phyloP scores from a whole-genome alignment of 1,284 basidiomycete species.

The Naganishia liquefaciens region DNA sequence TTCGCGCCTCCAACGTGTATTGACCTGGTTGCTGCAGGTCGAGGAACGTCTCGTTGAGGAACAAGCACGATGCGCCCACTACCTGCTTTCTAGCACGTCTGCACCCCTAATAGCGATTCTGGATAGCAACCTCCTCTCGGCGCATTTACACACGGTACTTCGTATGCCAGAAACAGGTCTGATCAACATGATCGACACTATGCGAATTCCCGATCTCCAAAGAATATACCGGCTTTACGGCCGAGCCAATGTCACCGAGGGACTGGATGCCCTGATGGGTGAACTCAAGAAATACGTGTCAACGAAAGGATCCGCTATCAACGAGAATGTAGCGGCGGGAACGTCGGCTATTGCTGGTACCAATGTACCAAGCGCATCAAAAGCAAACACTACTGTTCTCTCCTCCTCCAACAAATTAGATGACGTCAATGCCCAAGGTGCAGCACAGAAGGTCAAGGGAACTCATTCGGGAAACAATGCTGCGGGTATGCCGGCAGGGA shows the following conservation, averaged over 20 bases:
- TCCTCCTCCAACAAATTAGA: constrained; percentile 24
- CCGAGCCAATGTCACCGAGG: constrained; percentile 64
- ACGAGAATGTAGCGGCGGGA: constrained; percentile 58
- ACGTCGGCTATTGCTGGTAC: constrained; percentile 46
- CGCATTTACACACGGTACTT: constrained; percentile 75
- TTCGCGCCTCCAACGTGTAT: background rate
- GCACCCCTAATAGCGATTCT: constrained; percentile 72
- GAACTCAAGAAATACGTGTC: constrained; percentile 75
- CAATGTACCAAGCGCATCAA: constrained; percentile 13
- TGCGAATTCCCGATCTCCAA: constrained; percentile 73
- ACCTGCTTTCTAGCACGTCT: constrained; percentile 73
- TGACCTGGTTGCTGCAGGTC: constrained; percentile 60
- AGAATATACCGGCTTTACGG: constrained; percentile 78
- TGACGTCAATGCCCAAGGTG: constrained; percentile 16
- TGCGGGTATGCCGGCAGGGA: constrained; percentile 47
- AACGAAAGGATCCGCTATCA: constrained; percentile 77
- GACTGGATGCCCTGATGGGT: constrained; percentile 66
- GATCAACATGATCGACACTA: constrained; percentile 80
- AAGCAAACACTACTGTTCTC: constrained; percentile 25
- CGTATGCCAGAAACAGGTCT: constrained; percentile 82
- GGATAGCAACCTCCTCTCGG: constrained; percentile 72
- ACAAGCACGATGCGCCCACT: constrained; percentile 82
- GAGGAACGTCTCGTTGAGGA: constrained; percentile 83
- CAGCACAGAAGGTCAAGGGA: constrained; percentile 20
- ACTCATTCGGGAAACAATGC: constrained; percentile 32